A percentile compares a stretch with the other conserved stretches of the same genome.
phyloP scores from a whole-genome alignment of 176 grass and related monocot species.

The Poa annua region DNA sequence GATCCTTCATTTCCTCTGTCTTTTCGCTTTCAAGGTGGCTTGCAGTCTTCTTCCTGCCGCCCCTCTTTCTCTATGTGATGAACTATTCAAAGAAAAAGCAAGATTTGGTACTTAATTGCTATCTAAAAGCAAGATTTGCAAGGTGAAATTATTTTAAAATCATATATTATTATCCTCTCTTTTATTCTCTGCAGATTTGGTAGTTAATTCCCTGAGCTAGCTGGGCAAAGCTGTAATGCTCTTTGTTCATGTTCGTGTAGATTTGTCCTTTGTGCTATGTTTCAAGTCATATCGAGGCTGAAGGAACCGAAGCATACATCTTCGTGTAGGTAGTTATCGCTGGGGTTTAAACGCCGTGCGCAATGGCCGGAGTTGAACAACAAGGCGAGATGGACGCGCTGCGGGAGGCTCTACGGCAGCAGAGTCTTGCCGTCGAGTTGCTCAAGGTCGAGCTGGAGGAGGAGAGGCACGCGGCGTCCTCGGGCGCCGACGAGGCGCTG shows the following conservation, averaged over 20 bases:
- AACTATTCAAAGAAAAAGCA: not conserved
- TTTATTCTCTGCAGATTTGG: conserved; percentile 4
- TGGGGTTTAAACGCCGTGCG: not conserved
- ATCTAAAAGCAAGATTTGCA: conserved; percentile 11
- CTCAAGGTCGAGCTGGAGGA: conserved; percentile 73
- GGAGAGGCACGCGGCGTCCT: conserved; percentile 73
- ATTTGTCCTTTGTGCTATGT: not conserved
- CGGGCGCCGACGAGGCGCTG: conserved; percentile 71
- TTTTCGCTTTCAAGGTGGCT: conserved; percentile 21
- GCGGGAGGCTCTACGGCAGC: conserved; percentile 59
- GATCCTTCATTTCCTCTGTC: conserved; percentile 4
- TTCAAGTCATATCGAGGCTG: not conserved
- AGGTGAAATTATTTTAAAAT: conserved; percentile 13
- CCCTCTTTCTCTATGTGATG: not conserved
- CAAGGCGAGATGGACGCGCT: conserved; percentile 65
- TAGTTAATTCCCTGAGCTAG: not conserved
- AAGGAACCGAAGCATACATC: not conserved
- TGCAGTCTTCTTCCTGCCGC: not conserved
- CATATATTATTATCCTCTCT: not conserved
- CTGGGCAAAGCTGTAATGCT: not conserved
- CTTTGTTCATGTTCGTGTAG: not conserved
- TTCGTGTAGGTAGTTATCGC: not conserved
- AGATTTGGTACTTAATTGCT: not conserved
- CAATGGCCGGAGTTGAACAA: conserved; percentile 46
- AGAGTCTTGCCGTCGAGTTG: conserved; percentile 55